Conservation (phyloP, 169 alveolate genomes). For the Neospora caninum region DNA sequence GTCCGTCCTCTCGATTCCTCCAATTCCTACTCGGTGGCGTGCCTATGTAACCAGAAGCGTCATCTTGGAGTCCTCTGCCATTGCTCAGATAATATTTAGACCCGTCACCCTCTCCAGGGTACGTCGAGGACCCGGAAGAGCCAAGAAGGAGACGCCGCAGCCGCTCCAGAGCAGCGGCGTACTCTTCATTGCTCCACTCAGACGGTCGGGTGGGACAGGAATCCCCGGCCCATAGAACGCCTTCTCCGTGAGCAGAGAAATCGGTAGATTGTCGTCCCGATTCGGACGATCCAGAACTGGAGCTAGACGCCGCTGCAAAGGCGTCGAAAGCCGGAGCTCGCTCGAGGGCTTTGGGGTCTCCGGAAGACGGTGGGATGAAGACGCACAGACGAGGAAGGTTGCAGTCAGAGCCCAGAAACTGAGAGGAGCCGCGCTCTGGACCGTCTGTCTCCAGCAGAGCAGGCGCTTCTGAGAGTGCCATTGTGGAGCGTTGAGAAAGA, state of each 20-base stretch:
- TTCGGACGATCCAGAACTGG: neutral
- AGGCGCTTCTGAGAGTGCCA: neutral
- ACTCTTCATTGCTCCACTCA: neutral
- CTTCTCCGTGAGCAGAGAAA: neutral
- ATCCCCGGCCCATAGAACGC: slow-evolving; percentile 15
- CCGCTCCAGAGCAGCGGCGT: neutral
- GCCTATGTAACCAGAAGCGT: neutral
- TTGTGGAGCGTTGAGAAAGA: neutral
- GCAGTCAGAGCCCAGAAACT: neutral
- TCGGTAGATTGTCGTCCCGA: neutral
- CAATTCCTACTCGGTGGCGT: neutral
- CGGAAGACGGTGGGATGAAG: slow-evolving; percentile 14
- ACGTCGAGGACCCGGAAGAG: too few species aligned
- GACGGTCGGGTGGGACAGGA: neutral
- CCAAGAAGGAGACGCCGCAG: neutral
- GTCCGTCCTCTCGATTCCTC: neutral
- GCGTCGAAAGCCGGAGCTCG: neutral
- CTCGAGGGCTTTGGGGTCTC: neutral
- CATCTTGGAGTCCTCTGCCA: neutral
- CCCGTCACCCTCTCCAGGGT: neutral
- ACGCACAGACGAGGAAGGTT: neutral
- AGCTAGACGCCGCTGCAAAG: neutral
- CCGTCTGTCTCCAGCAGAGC: neutral
- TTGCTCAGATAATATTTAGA: neutral
- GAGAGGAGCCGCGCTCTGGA: neutral